Conservation (phyloP, 805 yeast species). For the Blastobotrys peoriensis region DNA sequence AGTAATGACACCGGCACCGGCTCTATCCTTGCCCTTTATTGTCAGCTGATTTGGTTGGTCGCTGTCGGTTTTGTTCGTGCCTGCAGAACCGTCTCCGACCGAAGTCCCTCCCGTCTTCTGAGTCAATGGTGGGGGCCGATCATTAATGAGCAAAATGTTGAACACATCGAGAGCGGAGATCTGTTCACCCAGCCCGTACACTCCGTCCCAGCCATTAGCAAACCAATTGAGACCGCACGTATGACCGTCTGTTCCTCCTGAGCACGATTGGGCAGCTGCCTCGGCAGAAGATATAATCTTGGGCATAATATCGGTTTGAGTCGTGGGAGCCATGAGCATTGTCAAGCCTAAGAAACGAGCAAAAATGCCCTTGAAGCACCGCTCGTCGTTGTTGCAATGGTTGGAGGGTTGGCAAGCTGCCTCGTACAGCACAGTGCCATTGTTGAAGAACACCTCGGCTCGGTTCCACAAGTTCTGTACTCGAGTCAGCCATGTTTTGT, state of each 20-base stretch:
- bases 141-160: conserved; percentile 33
- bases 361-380: conserved; percentile 67
- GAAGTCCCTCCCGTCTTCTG: conserved; percentile 65
- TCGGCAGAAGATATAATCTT: conserved; percentile 47
- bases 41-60: conserved; percentile 23
- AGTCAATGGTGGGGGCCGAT: conserved; percentile 50
- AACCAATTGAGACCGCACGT: conserved; percentile 82
- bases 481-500: conserved; percentile 53
- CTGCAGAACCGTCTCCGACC: conserved; percentile 61
- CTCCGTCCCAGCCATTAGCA: conserved; percentile 52
- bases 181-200: conserved; percentile 80
- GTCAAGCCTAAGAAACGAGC: conserved; percentile 61
- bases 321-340: conserved; percentile 52
- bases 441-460: conserved; percentile 44
- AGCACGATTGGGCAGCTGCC: conserved; percentile 74
- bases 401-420: conserved; percentile 59
- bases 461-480: conserved; percentile 42
- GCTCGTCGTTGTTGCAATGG: conserved; percentile 66
- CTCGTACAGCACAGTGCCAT: conserved; percentile 50
- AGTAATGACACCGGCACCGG: conserved; percentile 87
- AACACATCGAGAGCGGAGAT: conserved; percentile 68
- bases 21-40: conserved; percentile 60
- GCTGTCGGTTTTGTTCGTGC: conserved; percentile 36
- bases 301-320: conserved; percentile 41
- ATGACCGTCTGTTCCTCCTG: conserved; percentile 74